phyloP scores from a whole-genome alignment of 2,329 filamentous ascomycete species.

The Botrytis galanthina region DNA sequence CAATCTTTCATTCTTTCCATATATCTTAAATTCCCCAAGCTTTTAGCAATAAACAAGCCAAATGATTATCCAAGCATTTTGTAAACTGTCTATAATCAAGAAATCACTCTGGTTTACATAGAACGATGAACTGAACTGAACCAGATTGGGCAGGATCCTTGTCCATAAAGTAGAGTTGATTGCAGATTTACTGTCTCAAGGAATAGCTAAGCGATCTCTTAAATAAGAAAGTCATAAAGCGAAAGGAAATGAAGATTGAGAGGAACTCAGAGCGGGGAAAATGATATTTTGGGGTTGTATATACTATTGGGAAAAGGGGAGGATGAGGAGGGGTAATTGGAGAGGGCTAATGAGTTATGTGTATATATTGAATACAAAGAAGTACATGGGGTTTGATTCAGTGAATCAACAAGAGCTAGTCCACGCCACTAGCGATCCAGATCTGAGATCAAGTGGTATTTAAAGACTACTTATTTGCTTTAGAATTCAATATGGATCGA shows the following conservation, averaged over 20 bases:
- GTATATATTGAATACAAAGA: background rate
- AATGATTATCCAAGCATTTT: too few species aligned
- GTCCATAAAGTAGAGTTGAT: too few species aligned
- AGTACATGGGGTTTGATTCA: background rate
- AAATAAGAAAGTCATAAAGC: background rate
- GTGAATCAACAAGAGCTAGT: background rate
- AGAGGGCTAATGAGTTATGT: fast-evolving
- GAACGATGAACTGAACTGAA: background rate
- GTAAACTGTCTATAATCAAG: background rate
- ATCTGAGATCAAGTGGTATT: background rate
- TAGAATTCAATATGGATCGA: background rate
- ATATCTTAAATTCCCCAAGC: fast-evolving
- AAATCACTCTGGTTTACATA: background rate
- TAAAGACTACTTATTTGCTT: background rate
- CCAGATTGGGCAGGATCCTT: background rate
- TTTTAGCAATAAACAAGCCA: too few species aligned
- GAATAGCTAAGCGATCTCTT: background rate
- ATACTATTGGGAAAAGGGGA: background rate
- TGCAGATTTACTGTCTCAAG: too few species aligned
- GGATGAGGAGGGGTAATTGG: background rate
- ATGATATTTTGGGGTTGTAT: background rate
- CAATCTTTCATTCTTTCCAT: too few species aligned
- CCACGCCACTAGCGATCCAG: background rate
- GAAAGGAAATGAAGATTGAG: background rate
- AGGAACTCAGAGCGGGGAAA: background rate